phyloP scores from a whole-genome alignment of 2,329 filamentous ascomycete genomes.

The Cordyceps farinosa region DNA sequence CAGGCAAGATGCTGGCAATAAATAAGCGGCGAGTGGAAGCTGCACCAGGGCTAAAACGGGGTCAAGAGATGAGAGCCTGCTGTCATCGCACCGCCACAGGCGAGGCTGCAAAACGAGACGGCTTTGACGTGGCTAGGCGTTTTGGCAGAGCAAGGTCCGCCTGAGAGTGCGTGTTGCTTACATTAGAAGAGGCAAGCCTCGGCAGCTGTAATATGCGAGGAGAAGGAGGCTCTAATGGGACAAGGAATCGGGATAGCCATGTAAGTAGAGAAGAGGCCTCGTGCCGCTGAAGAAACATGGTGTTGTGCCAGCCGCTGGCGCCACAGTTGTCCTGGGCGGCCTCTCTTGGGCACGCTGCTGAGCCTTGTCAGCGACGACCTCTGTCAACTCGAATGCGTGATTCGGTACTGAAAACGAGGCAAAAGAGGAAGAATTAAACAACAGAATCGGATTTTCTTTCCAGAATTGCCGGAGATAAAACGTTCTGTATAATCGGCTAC shows the following conservation, averaged over 20 bases:
- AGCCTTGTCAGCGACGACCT: too few relatives aligned
- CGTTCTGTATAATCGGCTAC: background rate
- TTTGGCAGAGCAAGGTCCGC: background rate
- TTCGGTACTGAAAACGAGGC: too few relatives aligned
- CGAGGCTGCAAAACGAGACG: background rate
- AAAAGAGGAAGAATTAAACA: too few relatives aligned
- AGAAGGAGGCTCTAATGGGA: background rate
- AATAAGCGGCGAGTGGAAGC: slow-evolving; percentile 2
- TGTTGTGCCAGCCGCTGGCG: background rate
- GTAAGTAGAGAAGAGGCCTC: background rate
- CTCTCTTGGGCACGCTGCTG: background rate
- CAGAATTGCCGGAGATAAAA: too few relatives aligned
- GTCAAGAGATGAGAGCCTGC: background rate
- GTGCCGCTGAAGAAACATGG: background rate
- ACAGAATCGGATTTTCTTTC: too few relatives aligned
- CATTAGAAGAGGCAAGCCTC: background rate
- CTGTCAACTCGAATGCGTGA: too few relatives aligned
- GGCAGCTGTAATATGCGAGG: background rate
- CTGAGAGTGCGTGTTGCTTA: background rate
- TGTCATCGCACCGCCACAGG: slow-evolving; percentile 2
- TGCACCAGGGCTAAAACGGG: slow-evolving; percentile 3
- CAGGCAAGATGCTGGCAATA: slow-evolving; percentile 6
- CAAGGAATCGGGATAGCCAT: too few relatives aligned
- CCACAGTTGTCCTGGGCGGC: background rate
- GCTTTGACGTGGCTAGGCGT: slow-evolving; percentile 5